Conservation (phyloP, 345 rosid genomes). For the Passiflora organensis region DNA sequence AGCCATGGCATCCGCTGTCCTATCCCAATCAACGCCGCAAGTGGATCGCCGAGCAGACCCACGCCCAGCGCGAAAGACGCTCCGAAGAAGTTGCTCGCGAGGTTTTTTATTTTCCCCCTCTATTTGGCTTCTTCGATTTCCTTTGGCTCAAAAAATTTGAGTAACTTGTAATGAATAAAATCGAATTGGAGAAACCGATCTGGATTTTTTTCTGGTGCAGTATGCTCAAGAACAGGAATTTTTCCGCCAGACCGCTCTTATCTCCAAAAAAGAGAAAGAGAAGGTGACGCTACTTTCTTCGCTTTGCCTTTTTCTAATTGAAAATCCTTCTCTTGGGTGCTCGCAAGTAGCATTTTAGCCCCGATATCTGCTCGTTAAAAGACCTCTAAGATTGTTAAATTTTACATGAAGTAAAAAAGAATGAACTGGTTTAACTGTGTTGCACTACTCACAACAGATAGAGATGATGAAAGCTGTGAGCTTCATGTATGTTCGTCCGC, state of each 20-base stretch:
- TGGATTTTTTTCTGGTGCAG: conserved; percentile 26
- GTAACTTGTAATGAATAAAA: too few species aligned
- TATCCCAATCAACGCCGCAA: conserved; percentile 97
- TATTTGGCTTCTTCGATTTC: neutral
- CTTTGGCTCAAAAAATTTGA: neutral
- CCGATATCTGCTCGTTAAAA: too few species aligned
- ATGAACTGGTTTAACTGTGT: neutral
- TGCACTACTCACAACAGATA: too few species aligned
- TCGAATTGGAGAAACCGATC: too few species aligned
- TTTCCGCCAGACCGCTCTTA: conserved; percentile 83
- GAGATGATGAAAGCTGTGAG: conserved; percentile 96
- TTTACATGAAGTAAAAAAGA: too few species aligned
- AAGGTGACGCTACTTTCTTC: too few species aligned
- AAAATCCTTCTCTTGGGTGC: too few species aligned
- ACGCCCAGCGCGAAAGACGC: conserved; percentile 65
- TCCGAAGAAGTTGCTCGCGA: conserved; percentile 86
- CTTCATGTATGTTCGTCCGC: conserved; percentile 96
- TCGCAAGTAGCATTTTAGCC: too few species aligned
- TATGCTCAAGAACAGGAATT: conserved; percentile 98
- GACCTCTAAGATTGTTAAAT: too few species aligned
- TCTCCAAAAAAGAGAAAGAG: conserved; percentile 92
- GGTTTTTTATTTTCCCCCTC: conserved; percentile 25
- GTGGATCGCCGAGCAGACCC: conserved; percentile 96
- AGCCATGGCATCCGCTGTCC: conserved; percentile 99
- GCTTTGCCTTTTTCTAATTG: too few species aligned